These are phyloP conservation scores for Nicotiana otophora DNA, from an alignment of 257 asterid species.

Conservation along the genomic window DNA sequence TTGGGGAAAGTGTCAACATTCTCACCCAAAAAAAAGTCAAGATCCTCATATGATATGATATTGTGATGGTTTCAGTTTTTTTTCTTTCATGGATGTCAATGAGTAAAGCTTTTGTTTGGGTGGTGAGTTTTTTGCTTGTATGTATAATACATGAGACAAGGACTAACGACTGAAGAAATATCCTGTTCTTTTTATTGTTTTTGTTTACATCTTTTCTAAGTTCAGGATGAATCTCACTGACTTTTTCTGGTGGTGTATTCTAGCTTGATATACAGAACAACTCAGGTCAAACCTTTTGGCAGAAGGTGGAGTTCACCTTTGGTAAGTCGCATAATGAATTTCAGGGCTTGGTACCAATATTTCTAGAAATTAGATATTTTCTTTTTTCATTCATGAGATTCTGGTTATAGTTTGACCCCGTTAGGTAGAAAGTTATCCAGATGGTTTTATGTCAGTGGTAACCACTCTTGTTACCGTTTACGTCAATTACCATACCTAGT, in stretches of 20 bases:
- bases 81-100: not conserved
- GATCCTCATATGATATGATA: not conserved
- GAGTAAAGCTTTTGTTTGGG: slow-evolving; percentile 1
- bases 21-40: not conserved
- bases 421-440: not conserved
- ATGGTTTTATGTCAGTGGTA: not conserved
- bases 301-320: slow-evolving; percentile 73
- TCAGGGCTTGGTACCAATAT: not conserved
- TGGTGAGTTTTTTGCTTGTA: not conserved
- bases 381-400: not conserved
- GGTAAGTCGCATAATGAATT: slow-evolving; percentile 39
- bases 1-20: not conserved
- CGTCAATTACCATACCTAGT: not conserved
- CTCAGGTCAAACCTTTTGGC: slow-evolving; percentile 83
- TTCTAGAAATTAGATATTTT: not conserved
- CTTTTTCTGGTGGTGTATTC: slow-evolving; percentile 20
- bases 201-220: not conserved
- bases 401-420: not conserved
- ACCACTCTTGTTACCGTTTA: not conserved
- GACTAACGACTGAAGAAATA: not conserved
- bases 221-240: slow-evolving; percentile 13
- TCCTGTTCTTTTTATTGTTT: not conserved
- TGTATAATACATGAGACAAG: not conserved
- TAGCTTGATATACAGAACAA: slow-evolving; percentile 90
- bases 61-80: not conserved